Conservation (phyloP, 768 basidiomycete genomes). For the Crassisporium funariophilum region DNA sequence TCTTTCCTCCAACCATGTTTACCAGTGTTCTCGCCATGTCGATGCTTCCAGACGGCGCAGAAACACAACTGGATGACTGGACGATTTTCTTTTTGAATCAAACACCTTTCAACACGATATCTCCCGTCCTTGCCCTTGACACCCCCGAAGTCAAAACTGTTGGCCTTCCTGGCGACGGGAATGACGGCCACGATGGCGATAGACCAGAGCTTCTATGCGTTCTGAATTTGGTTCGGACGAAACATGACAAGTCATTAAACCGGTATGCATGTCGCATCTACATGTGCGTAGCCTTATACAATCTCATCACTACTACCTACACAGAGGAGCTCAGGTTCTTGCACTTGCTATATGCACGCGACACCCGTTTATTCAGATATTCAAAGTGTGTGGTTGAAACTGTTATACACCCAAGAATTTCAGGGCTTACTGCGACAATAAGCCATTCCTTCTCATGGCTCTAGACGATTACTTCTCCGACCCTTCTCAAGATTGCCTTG, state of each 20-base stretch:
- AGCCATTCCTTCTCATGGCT: conserved; percentile 93
- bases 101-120: conserved; percentile 84
- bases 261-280: conserved; percentile 47
- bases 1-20: conserved; percentile 15
- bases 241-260: conserved; percentile 82
- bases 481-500: conserved; percentile 88
- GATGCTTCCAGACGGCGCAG: conserved; percentile 98
- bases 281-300: conserved; percentile 1
- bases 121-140: conserved; percentile 77
- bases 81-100: conserved; percentile 99
- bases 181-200: conserved; percentile 22
- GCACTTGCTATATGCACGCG: conserved; percentile 93
- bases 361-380: conserved; percentile 94
- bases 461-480: conserved; percentile 92
- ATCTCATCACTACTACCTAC: conserved; percentile 1
- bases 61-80: conserved; percentile 95
- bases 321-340: conserved; percentile 90
- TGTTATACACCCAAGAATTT: background rate
- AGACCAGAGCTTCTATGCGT: conserved; percentile 77
- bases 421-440: conserved; percentile 3
- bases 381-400: conserved; percentile 63
- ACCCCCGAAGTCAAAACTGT: conserved; percentile 45
- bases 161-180: conserved; percentile 38
- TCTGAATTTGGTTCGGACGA: conserved; percentile 88
- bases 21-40: conserved; percentile 94